Percentiles rank a stretch among this genome's conserved stretches.
phyloP scores from a whole-genome alignment of 208 protist genomes.

The Histomonas meleagridis region DNA sequence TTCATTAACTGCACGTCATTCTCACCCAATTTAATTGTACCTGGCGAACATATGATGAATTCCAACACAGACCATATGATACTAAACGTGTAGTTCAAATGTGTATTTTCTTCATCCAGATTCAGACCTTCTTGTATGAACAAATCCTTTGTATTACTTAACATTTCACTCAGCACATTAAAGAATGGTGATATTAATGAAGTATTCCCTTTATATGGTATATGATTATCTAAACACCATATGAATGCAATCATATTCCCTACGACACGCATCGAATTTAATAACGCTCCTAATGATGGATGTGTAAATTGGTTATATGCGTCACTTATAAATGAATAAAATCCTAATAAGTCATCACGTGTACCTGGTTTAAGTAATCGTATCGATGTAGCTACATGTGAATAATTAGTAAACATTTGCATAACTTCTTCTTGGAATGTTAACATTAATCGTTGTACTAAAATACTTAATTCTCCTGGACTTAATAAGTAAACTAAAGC shows the following conservation, averaged over 20 bases:
- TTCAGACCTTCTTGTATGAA: background rate
- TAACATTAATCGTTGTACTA: background rate
- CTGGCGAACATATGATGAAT: background rate
- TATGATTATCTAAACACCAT: background rate
- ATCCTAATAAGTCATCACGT: background rate
- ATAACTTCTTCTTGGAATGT: background rate
- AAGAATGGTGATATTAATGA: background rate
- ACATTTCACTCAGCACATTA: background rate
- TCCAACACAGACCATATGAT: background rate
- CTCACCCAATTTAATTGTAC: background rate
- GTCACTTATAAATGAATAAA: background rate
- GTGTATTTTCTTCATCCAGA: background rate
- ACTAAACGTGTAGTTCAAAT: background rate
- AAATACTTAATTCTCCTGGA: background rate
- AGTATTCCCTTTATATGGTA: background rate
- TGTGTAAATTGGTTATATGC: background rate
- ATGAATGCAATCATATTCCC: background rate
- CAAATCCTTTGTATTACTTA: background rate
- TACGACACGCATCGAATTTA: background rate
- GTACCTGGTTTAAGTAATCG: background rate
- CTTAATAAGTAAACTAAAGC: background rate
- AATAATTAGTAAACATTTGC: background rate
- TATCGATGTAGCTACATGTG: background rate
- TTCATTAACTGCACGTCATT: background rate
- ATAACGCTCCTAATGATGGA: background rate